phyloP scores from a whole-genome alignment of 1,284 basidiomycete genomes.

The Fomitopsis pinicola region DNA sequence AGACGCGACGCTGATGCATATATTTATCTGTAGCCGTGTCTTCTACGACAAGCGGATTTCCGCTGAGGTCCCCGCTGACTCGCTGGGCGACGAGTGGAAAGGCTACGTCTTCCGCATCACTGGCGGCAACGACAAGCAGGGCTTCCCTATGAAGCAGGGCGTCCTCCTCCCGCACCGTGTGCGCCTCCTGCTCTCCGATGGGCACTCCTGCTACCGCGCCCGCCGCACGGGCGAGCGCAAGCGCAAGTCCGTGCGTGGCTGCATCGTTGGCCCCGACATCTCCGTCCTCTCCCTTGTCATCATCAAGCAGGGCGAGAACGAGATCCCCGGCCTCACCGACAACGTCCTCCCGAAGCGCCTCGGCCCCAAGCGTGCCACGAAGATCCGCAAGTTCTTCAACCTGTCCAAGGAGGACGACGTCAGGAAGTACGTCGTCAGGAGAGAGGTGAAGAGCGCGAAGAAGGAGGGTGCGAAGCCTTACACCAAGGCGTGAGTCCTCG shows the following conservation, averaged over 20 bases:
- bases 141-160: constrained; percentile 99
- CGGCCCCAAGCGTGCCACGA: constrained; percentile 92
- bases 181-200: constrained; percentile 89
- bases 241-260: constrained; percentile 98
- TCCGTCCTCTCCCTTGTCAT: constrained; percentile 93
- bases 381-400: constrained; percentile 98
- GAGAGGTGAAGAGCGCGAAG: constrained; percentile 88
- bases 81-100: constrained; percentile 94
- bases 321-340: constrained; percentile 93
- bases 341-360: constrained; percentile 92
- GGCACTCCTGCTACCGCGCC: constrained; percentile 96
- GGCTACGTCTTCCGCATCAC: constrained; percentile 98
- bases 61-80: constrained; percentile 91
- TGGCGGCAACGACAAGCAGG: constrained; percentile 95
- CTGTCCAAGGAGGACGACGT: constrained; percentile 98
- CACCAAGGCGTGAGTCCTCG: constrained; percentile 86
- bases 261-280: constrained; percentile 96
- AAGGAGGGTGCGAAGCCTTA: constrained; percentile 94
- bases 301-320: constrained; percentile 94
- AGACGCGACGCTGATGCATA: background rate
- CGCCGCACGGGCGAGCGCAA: constrained; percentile 95
- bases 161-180: constrained; percentile 95
- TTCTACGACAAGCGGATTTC: constrained; percentile 97
- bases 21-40: constrained; percentile 58
- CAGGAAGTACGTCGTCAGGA: constrained; percentile 92